Evolutionary conservation across 306 rosid species (phyloP), one percentile per base, ranked within the genome.

Genomic region (Sicyos edulis): DNA sequence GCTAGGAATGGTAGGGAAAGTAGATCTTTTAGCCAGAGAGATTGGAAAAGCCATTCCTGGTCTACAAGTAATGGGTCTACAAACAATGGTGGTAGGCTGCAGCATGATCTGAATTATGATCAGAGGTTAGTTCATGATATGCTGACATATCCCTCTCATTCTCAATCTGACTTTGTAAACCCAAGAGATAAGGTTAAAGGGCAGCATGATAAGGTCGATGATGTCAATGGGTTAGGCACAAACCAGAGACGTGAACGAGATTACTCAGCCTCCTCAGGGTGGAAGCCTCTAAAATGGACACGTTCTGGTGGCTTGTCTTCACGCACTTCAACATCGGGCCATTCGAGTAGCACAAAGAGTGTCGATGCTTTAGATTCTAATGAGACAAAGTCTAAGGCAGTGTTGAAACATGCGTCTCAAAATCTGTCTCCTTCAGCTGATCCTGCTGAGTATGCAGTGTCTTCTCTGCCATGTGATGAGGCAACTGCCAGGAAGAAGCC

Each of bases 231-330:
- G 81, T 50, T 81, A 63, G 84, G 85, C 71, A 54, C 91, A 22
- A 86, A 85, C 68, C 85, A 84, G 60, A 88, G 84, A 81, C 79
- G 85, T 81, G 97, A 93, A 42, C 84, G 84, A 67, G 95, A 87
- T 37, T 82, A 77, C 49, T 80, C 91, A 1, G 60, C 85, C 55
- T 79, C 88, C 44, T 73, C 72, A 71, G 89, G 85, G 81, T 95
- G 99, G 99, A 95, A 86, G 88, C 89, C 91, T 21, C 81, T 91
- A n/a, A 95, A 91, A 77, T 95, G 99, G 97, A 79, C 88, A 15
- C 91, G 99, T 10, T 82, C 95, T 66, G 95, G 91, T 77, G 89
- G 95, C 78, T 78, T 93, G 77, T 87, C 97, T 47, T 91, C 97
- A 15, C 87, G 95, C 24, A 92, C 88, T 64, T 95, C 99, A 0